Percentiles rank a stretch among this genome's conserved stretches.
Conservation (phyloP, 2,329 filamentous ascomycete species). For the Phaeosphaeriaceae sp. region DNA sequence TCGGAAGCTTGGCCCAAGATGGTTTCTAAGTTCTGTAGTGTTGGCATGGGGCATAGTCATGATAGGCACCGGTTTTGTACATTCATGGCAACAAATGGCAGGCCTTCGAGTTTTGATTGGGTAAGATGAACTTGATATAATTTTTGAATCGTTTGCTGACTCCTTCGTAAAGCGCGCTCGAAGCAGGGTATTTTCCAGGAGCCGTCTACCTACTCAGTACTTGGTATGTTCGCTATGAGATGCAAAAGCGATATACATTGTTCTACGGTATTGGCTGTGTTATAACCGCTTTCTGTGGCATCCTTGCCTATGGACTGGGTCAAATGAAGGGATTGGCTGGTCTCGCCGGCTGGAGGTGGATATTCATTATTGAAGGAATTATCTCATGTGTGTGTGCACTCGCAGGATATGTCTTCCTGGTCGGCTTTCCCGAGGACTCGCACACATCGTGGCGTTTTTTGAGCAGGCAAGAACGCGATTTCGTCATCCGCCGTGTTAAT, state of each 20-base stretch:
- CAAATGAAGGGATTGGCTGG: too few species aligned
- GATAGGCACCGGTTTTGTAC: constrained; percentile 32
- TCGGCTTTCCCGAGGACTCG: constrained; percentile 35
- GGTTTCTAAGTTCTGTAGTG: constrained; percentile 28
- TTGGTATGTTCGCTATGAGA: constrained; percentile 65
- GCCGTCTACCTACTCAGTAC: constrained; percentile 61
- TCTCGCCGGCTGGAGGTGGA: constrained; percentile 36
- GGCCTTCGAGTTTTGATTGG: too few species aligned
- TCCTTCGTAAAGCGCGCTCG: too few species aligned
- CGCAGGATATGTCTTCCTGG: constrained; percentile 30
- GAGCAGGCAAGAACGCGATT: constrained; percentile 32
- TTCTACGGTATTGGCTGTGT: constrained; percentile 54
- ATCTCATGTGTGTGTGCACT: constrained; percentile 28
- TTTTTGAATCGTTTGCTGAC: too few species aligned
- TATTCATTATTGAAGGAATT: constrained; percentile 33
- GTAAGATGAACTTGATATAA: too few species aligned
- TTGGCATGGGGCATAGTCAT: constrained; percentile 32
- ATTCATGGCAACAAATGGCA: constrained; percentile 30
- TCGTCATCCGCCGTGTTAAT: constrained; percentile 37
- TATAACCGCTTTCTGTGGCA: constrained; percentile 33
- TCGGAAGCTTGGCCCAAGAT: constrained; percentile 28
- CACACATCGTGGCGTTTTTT: constrained; percentile 33
- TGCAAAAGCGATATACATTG: constrained; percentile 62
- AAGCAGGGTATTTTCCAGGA: constrained; percentile 8
- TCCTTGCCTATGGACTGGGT: constrained; percentile 33